Evolutionary conservation across 345 rosid genomes (phyloP).

Genomic region (Anastatica hierochuntica): DNA sequence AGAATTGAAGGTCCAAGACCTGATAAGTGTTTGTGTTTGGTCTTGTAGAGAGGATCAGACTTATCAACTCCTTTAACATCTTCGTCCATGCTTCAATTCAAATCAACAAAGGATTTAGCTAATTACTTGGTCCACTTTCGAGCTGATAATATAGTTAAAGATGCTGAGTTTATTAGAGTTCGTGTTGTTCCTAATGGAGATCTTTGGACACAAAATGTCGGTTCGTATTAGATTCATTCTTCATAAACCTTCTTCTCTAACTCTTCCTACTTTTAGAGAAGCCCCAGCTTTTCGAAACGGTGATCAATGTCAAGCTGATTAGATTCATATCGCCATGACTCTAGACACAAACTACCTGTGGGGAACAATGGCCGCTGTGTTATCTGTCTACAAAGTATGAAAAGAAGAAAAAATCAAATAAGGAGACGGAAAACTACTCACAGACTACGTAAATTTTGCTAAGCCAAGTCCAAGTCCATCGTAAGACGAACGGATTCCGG

Average conservation of each 20-base stretch:
- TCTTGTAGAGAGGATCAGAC: constrained; percentile 88
- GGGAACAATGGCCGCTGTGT: constrained; percentile 66
- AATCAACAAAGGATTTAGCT: constrained; percentile 49
- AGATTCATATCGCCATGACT: constrained; percentile 52
- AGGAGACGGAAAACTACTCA: no score
- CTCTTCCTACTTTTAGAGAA: constrained; percentile 34
- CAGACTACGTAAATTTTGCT: no score
- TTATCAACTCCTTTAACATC: constrained; percentile 69
- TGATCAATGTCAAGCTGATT: constrained; percentile 29
- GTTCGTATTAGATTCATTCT: constrained; percentile 38
- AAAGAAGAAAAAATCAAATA: no score
- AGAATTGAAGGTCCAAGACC: no score
- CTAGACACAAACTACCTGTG: constrained; percentile 60
- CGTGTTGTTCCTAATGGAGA: constrained; percentile 67
- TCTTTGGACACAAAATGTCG: constrained; percentile 56
- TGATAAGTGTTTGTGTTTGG: background rate
- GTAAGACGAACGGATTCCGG: no score
- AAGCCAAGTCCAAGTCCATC: no score
- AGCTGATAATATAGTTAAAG: constrained; percentile 85
- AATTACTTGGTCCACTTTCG: constrained; percentile 64
- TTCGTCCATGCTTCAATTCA: constrained; percentile 77
- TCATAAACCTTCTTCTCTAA: constrained; percentile 22
- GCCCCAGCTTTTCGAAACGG: constrained; percentile 53
- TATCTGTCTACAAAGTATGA: no score
- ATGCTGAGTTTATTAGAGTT: constrained; percentile 75